Conservation (phyloP, 2,329 filamentous ascomycete species). For the Phaeosphaeriaceae sp. region DNA sequence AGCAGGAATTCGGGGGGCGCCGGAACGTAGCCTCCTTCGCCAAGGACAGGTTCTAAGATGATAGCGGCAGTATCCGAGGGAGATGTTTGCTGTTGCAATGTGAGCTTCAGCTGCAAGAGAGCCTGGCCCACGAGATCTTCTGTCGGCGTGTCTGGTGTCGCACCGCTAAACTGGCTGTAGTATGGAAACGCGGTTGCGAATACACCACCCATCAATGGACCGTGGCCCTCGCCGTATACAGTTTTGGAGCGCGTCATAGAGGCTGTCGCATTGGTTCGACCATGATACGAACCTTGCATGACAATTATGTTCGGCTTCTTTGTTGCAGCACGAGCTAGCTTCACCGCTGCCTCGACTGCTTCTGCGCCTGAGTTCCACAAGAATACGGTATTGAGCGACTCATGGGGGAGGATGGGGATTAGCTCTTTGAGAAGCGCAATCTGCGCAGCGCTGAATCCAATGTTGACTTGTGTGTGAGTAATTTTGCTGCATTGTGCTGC, state of each 20-base stretch:
- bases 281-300: constrained; percentile 41
- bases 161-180: constrained; percentile 35
- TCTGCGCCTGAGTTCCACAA: constrained; percentile 41
- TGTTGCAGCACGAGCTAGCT: constrained; percentile 35
- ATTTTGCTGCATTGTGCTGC: constrained; percentile 39
- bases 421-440: constrained; percentile 36
- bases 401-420: constrained; percentile 35
- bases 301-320: constrained; percentile 43
- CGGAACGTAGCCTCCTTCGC: constrained; percentile 39
- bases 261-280: constrained; percentile 37
- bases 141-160: constrained; percentile 29
- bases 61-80: constrained; percentile 38
- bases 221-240: constrained; percentile 39
- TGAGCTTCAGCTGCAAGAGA: constrained; percentile 34
- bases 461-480: constrained; percentile 39
- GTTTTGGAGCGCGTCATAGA: constrained; percentile 41
- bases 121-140: constrained; percentile 33
- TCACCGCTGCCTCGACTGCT: constrained; percentile 38
- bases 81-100: constrained; percentile 34
- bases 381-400: constrained; percentile 37
- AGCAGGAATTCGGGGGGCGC: constrained; percentile 39
- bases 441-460: constrained; percentile 38
- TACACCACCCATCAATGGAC: constrained; percentile 38
- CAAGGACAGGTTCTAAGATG: constrained; percentile 37
- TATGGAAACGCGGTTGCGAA: constrained; percentile 39